Conservation (phyloP, 106 monocot species). For the Apostasia ramifera region DNA sequence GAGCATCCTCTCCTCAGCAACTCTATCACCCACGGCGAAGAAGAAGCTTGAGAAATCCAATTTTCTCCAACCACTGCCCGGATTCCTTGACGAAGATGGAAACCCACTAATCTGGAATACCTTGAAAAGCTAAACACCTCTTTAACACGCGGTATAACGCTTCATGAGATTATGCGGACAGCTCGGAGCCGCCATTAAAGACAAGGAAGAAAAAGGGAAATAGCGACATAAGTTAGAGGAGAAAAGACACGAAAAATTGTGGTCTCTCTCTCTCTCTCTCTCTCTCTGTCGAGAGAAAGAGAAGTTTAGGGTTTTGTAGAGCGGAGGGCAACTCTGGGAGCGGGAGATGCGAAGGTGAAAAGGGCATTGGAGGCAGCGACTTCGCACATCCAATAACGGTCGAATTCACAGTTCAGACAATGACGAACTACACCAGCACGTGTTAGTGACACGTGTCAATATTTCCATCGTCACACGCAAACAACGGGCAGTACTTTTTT, state of each 20-base stretch:
- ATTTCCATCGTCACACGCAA: background rate
- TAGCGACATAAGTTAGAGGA: background rate
- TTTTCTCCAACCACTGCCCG: conserved; percentile 1
- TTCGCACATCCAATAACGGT: background rate
- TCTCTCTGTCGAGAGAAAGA: background rate
- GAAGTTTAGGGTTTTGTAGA: background rate
- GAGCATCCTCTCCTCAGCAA: conserved; percentile 1
- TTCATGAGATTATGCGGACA: background rate
- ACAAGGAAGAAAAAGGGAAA: background rate
- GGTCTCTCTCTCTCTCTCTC: background rate
- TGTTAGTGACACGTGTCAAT: background rate
- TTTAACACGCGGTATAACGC: background rate
- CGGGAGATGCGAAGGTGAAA: background rate
- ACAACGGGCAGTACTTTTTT: too few species aligned
- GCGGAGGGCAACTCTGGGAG: background rate
- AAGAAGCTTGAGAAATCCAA: background rate
- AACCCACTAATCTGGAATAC: background rate
- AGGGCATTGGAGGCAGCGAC: background rate
- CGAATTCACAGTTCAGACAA: background rate
- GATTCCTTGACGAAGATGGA: background rate
- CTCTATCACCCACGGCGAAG: background rate
- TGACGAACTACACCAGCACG: background rate
- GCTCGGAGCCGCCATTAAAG: conserved; percentile 9
- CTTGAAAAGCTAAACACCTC: background rate
- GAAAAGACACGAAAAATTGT: background rate